phyloP scores from a whole-genome alignment of 331 rosid species.

The Acacia concinna region DNA sequence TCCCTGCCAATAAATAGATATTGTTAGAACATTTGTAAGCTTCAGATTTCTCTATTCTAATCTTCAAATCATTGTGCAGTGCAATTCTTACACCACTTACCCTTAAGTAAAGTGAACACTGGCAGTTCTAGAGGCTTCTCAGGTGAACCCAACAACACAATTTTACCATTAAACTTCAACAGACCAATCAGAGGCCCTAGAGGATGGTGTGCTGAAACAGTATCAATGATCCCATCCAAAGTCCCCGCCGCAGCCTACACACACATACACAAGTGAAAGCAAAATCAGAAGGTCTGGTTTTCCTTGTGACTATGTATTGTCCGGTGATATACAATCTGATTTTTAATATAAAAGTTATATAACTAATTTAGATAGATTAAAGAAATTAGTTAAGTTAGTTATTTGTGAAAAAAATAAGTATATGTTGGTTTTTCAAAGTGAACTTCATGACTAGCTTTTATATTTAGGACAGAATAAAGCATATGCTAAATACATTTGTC shows the following conservation, averaged over 20 bases:
- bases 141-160: slow-evolving; percentile 56
- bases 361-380: no score
- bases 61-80: neutral
- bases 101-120: slow-evolving; percentile 41
- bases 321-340: no score
- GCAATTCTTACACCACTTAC: slow-evolving; percentile 26
- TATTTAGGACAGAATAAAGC: no score
- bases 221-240: slow-evolving; percentile 65
- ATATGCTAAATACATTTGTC: neutral
- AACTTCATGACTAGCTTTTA: no score
- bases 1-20: slow-evolving; percentile 30
- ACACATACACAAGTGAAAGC: neutral
- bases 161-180: slow-evolving; percentile 55
- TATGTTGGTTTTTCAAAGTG: no score
- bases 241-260: slow-evolving; percentile 30
- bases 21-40: neutral
- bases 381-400: no score
- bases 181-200: slow-evolving; percentile 47
- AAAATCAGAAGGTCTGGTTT: neutral
- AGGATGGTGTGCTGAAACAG: slow-evolving; percentile 55
- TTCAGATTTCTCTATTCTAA: neutral
- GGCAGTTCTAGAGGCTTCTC: slow-evolving; percentile 57
- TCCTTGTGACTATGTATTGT: neutral
- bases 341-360: no score
- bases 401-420: no score